These are phyloP conservation scores for Orobanche coerulescens DNA, from an alignment of 257 asterid genomes.

Conservation along the genomic window DNA sequence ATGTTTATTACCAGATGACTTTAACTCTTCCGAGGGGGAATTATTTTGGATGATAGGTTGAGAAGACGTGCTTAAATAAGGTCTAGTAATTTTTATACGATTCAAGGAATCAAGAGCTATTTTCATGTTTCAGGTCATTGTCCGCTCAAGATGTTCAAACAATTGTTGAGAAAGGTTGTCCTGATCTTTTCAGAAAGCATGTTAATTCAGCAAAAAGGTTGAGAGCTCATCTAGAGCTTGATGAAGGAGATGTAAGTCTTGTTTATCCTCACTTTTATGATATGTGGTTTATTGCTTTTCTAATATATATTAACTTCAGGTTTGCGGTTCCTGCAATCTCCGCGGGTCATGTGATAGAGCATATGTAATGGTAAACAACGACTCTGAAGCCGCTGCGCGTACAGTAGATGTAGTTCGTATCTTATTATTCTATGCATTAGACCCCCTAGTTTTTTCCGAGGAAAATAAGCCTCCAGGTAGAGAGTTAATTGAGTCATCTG, in stretches of 20 bases:
- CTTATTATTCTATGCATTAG: constrained; percentile 59
- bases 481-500: constrained; percentile 58
- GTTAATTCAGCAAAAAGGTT: constrained; percentile 86
- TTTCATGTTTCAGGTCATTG: constrained; percentile 49
- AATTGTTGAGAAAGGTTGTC: constrained; percentile 77
- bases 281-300: constrained; percentile 9
- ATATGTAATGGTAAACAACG: constrained; percentile 40
- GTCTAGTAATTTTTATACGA: background rate
- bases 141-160: constrained; percentile 54
- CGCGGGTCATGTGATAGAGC: constrained; percentile 93
- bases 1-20: background rate
- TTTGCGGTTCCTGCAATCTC: constrained; percentile 65
- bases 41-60: background rate
- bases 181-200: constrained; percentile 60
- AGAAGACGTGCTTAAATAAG: background rate
- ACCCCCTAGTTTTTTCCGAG: constrained; percentile 47
- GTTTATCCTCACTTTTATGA: background rate
- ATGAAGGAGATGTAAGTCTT: constrained; percentile 71
- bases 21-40: background rate
- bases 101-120: constrained; percentile 3
- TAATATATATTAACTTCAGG: constrained; percentile 54
- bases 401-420: constrained; percentile 80
- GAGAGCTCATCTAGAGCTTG: constrained; percentile 65
- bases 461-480: constrained; percentile 47
- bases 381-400: constrained; percentile 59